Evolutionary conservation across 2,329 filamentous ascomycete genomes (phyloP), one percentile per base, ranked within the genome.

Genomic region (Alternaria ethzedia): DNA sequence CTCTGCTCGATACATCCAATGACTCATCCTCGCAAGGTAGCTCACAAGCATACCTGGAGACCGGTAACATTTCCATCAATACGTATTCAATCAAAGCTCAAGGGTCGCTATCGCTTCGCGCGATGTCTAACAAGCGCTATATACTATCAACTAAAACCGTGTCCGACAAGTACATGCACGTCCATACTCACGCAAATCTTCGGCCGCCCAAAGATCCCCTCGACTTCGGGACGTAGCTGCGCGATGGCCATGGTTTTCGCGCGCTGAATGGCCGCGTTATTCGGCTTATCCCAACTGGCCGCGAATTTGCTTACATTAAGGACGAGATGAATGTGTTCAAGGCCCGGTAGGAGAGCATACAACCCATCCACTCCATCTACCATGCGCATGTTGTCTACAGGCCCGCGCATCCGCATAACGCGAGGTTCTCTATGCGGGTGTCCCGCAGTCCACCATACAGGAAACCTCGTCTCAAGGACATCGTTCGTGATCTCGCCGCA

Each of bases 11-110:
- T 28, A 28, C 26, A 26, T 28, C 26, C 1, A 4, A 28, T 32
- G 0, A 36, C 32, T 5, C 32, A 1, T n/a, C 2, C 9, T 3
- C 15, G 0, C 15, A n/a, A 9, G 4, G 32, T 36, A n/a, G 4
- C 4, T 0, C 32, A 36, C 15, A 5, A 9, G 0, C 15, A 36
- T 36, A 2, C 6, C 13, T 36, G 1, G 15, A 36, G 4, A 3
- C 30, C 6, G 13, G 3, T 36, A 9, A 32, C 30, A 32, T 15
- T 7, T 6, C 6, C 2, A 32, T 32, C 6, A 4, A 13, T 2
- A 32, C 1, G 2, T 7, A 3, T 32, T 6, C 5, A 28, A 12
- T 6, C 4, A 30, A 30, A 13, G 6, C 30, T 32, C 30, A 32
- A 32, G 6, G 1, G 2, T 7, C 3, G 3, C 6, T 15, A 36